A percentile compares a stretch with the other conserved stretches of the same genome.
phyloP scores from a whole-genome alignment of 2,329 filamentous ascomycete genomes.

The Nothophoma quercina region DNA sequence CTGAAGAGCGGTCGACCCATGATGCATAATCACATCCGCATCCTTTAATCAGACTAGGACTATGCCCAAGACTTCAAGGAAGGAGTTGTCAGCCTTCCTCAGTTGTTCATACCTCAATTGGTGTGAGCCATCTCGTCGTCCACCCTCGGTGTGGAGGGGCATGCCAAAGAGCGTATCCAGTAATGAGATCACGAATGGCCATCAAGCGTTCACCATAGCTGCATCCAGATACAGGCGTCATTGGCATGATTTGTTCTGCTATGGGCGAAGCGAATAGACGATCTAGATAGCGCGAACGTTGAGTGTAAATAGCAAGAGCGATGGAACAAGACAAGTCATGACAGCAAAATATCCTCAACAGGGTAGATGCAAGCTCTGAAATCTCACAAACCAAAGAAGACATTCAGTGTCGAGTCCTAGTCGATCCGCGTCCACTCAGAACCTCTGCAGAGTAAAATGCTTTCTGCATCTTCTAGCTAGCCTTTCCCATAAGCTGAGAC shows the following conservation, averaged over 20 bases:
- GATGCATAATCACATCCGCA: background rate
- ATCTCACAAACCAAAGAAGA: too few species aligned
- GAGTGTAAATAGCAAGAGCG: slow-evolving; percentile 1
- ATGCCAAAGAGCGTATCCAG: background rate
- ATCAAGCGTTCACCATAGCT: background rate
- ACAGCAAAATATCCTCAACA: too few species aligned
- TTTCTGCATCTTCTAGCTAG: too few species aligned
- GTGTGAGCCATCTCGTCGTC: background rate
- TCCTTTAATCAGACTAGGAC: background rate
- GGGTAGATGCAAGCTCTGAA: too few species aligned
- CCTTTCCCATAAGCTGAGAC: background rate
- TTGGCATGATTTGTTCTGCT: background rate
- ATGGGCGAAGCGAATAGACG: background rate
- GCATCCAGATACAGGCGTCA: background rate
- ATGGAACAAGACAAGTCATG: too few species aligned
- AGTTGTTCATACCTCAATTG: background rate
- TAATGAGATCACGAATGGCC: background rate
- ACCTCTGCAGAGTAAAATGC: too few species aligned
- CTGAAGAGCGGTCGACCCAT: slow-evolving; percentile 27
- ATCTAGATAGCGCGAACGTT: background rate
- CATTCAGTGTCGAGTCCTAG: too few species aligned
- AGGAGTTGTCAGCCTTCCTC: background rate
- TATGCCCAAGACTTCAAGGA: background rate
- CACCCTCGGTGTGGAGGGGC: background rate
- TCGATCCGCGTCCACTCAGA: too few species aligned